Evolutionary conservation across 2,329 filamentous ascomycete genomes (phyloP).

Genomic region (Xylaria polymorpha): DNA sequence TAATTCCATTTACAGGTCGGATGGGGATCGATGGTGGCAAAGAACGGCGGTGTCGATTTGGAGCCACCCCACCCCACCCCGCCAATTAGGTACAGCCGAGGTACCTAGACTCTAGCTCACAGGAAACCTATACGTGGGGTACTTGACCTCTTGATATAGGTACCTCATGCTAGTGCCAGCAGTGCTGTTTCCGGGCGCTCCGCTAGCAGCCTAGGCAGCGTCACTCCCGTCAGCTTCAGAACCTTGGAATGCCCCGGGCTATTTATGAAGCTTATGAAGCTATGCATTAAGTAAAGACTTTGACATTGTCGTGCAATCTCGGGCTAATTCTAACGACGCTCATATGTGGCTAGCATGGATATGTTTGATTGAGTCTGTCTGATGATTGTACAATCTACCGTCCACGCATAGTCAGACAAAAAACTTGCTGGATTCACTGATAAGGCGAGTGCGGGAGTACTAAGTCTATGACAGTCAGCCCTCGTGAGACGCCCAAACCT

Average conservation of each 20-base stretch:
- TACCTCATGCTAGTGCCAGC: background rate
- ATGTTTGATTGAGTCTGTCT: background rate
- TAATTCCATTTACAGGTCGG: constrained; percentile 1
- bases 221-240: background rate
- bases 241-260: too few species aligned
- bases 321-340: background rate
- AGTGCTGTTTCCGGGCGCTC: background rate
- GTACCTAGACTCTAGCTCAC: background rate
- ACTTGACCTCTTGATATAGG: background rate
- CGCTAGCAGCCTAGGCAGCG: background rate
- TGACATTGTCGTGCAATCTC: background rate
- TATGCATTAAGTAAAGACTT: background rate
- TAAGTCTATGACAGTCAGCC: background rate
- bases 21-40: constrained; percentile 16
- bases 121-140: background rate
- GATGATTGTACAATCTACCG: background rate
- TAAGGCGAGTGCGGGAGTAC: background rate
- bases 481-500: background rate
- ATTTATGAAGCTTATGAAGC: background rate
- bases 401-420: background rate
- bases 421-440: background rate
- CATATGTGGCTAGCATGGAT: background rate
- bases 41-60: constrained; percentile 8
- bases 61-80: constrained; percentile 2
- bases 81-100: background rate